phyloP scores from a whole-genome alignment of 169 alveolate species.

The Plasmodium knowlesi region DNA sequence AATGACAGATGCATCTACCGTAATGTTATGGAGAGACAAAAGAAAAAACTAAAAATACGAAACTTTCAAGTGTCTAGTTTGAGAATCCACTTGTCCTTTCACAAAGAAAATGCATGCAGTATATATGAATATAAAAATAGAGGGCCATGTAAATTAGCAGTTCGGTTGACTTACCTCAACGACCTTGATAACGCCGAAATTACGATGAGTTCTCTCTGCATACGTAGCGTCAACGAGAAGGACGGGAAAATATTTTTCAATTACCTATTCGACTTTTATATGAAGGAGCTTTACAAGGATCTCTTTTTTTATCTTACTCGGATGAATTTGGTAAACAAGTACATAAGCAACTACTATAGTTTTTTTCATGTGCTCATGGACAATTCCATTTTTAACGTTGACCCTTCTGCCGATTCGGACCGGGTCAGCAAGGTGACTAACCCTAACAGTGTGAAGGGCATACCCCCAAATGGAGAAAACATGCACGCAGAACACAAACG shows the following conservation, averaged over 20 bases:
- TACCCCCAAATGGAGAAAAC: neutral
- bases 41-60: constrained; percentile 18
- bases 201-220: neutral
- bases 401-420: neutral
- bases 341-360: constrained; percentile 29
- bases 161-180: neutral
- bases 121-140: constrained; percentile 16
- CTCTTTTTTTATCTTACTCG: constrained; percentile 29
- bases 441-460: neutral
- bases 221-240: constrained; percentile 13
- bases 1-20: neutral
- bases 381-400: neutral
- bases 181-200: constrained; percentile 26
- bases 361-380: constrained; percentile 40
- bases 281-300: constrained; percentile 44
- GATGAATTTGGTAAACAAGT: constrained; percentile 41
- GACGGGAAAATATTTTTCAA: neutral
- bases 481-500: neutral
- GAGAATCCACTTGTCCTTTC: neutral
- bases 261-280: constrained; percentile 22
- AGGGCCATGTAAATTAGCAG: neutral
- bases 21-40: neutral
- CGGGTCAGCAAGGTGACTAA: neutral
- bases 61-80: neutral
- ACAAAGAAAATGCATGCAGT: neutral